Conservation (phyloP, 169 alveolate species). For the Eimeria necatrix region DNA sequence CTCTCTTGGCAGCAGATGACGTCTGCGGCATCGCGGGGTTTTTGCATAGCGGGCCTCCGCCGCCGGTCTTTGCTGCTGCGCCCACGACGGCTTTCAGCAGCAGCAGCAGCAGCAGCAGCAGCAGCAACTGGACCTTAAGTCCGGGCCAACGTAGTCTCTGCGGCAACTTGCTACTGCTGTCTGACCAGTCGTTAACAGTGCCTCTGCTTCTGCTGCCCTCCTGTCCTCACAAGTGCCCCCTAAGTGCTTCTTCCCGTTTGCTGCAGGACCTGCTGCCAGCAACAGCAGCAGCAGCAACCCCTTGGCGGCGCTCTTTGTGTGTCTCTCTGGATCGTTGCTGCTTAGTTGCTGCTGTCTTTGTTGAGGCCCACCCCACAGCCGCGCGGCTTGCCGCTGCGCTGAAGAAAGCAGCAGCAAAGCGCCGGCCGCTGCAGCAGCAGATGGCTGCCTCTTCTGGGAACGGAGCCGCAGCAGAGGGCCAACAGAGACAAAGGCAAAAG, state of each 20-base stretch:
- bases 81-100: not conserved
- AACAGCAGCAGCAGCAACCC: no score
- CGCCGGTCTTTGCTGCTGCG: not conserved
- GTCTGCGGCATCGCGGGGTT: slow-evolving; percentile 13
- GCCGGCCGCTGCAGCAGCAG: not conserved
- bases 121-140: no score
- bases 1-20: slow-evolving; percentile 12
- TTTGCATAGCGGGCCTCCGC: not conserved
- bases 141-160: not conserved
- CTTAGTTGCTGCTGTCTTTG: slow-evolving; percentile 18
- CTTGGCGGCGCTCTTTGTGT: not conserved
- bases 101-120: no score
- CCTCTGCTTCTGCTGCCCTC: slow-evolving; percentile 5
- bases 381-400: not conserved
- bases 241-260: not conserved
- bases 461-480: not conserved
- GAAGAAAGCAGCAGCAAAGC: not conserved
- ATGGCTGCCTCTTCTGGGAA: not conserved
- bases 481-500: not conserved
- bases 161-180: slow-evolving; percentile 9
- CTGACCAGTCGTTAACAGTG: not conserved
- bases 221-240: not conserved
- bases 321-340: slow-evolving; percentile 4
- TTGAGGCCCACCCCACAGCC: not conserved
- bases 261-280: not conserved